A percentile compares a stretch with the other conserved stretches of the same genome.
Conservation (phyloP, 345 rosid genomes). For the Citrus maxima region DNA sequence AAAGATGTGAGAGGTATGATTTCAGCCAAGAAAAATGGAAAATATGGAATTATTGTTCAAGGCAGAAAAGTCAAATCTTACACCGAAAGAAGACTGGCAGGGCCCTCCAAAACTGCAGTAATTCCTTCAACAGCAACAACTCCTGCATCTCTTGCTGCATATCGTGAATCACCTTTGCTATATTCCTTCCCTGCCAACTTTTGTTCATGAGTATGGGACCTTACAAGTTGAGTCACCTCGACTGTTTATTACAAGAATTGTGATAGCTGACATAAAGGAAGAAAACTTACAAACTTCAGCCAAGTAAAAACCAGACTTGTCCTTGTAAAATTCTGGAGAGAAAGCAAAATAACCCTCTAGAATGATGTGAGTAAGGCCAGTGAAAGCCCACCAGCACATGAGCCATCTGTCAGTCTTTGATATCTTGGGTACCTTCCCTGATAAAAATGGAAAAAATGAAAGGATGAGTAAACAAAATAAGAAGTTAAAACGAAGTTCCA, state of each 20-base stretch:
- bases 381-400: constrained; percentile 99
- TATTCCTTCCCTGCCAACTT: constrained; percentile 82
- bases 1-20: neutral
- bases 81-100: constrained; percentile 75
- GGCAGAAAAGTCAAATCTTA: constrained; percentile 29
- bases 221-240: neutral
- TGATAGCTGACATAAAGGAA: neutral
- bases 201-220: neutral
- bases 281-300: constrained; percentile 91
- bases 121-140: constrained; percentile 78
- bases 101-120: constrained; percentile 86
- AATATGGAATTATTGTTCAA: neutral
- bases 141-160: constrained; percentile 72
- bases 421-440: constrained; percentile 44
- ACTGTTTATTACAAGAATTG: neutral
- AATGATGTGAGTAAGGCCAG: constrained; percentile 79
- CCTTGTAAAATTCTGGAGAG: constrained; percentile 82
- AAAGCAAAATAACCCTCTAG: constrained; percentile 92
- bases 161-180: constrained; percentile 97
- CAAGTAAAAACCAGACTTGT: constrained; percentile 62
- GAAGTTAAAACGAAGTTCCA: neutral
- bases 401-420: constrained; percentile 55
- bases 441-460: neutral
- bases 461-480: neutral
- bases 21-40: neutral